These are phyloP conservation scores for Uncinocarpus reesii DNA, from an alignment of 2,329 filamentous ascomycete species.

Conservation along the genomic window DNA sequence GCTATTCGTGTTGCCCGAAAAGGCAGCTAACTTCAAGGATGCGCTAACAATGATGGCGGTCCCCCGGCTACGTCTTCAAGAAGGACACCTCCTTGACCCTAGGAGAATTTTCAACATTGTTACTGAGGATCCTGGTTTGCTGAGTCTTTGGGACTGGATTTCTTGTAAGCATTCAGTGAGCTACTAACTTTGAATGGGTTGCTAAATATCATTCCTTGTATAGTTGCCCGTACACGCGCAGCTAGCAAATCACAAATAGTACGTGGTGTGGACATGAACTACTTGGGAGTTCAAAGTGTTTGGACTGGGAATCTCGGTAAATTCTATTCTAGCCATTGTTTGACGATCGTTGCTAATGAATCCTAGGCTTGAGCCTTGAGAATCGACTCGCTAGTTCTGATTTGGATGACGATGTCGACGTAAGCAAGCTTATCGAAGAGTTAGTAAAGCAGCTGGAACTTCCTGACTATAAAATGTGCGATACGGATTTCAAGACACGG, in stretches of 20 bases:
- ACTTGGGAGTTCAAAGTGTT: conserved; percentile 48
- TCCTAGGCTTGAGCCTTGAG: conserved; percentile 27
- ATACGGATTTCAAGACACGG: conserved; percentile 46
- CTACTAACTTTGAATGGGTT: background rate
- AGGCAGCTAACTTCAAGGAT: conserved; percentile 29
- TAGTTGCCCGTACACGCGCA: conserved; percentile 33
- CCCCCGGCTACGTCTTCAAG: conserved; percentile 41
- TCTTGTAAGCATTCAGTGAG: conserved; percentile 32
- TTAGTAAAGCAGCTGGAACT: conserved; percentile 44
- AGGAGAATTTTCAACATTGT: conserved; percentile 46
- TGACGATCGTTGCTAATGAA: conserved; percentile 11
- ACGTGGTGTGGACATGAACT: conserved; percentile 49
- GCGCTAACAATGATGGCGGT: conserved; percentile 35
- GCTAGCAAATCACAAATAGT: conserved; percentile 45
- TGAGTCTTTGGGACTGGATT: conserved; percentile 51
- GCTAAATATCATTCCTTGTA: conserved; percentile 14
- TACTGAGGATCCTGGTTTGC: conserved; percentile 46
- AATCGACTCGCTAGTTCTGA: conserved; percentile 25
- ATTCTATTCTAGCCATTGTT: background rate
- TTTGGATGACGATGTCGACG: conserved; percentile 20
- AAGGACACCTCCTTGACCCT: conserved; percentile 46
- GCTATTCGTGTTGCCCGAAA: conserved; percentile 25
- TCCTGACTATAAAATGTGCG: conserved; percentile 42
- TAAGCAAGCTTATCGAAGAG: conserved; percentile 38
- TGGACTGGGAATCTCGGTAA: conserved; percentile 49